phyloP scores from a whole-genome alignment of 345 rosid genomes.

The Gossypium turneri region DNA sequence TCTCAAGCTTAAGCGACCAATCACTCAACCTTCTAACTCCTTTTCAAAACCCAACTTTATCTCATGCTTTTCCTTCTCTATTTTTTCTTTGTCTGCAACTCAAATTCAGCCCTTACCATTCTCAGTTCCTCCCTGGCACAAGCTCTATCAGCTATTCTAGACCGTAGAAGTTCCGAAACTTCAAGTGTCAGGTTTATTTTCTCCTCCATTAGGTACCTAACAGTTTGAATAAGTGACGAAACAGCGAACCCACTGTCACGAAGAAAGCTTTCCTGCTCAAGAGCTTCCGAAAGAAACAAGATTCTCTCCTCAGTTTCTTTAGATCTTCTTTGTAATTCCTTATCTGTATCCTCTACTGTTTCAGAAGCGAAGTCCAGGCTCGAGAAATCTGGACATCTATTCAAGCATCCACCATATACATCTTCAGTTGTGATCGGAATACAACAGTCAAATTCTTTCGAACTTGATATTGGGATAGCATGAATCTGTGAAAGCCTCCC shows the following conservation, averaged over 20 bases:
- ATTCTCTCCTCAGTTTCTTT: constrained; percentile 76
- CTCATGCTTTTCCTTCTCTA: constrained; percentile 76
- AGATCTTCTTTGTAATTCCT: constrained; percentile 50
- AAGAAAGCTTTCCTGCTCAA: constrained; percentile 56
- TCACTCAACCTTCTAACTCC: constrained; percentile 91
- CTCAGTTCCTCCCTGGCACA: constrained; percentile 56
- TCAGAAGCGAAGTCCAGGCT: constrained; percentile 30
- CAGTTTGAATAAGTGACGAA: constrained; percentile 52
- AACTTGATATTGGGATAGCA: constrained; percentile 41
- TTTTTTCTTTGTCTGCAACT: constrained; percentile 42
- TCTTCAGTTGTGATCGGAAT: constrained; percentile 79
- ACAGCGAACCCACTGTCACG: constrained; percentile 50
- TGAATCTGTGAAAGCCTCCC: constrained; percentile 72
- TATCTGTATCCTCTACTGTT: constrained; percentile 44
- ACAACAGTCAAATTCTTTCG: constrained; percentile 33
- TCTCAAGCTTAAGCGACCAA: constrained; percentile 82
- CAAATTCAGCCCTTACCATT: constrained; percentile 50
- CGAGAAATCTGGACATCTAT: constrained; percentile 36
- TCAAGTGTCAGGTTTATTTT: constrained; percentile 70
- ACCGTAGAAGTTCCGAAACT: constrained; percentile 54
- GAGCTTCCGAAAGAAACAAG: constrained; percentile 57
- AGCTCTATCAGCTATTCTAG: constrained; percentile 58
- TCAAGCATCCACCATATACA: constrained; percentile 53
- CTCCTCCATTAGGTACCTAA: constrained; percentile 58
- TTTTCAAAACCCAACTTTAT: constrained; percentile 77